These are phyloP conservation scores for Fusarium devonianum DNA, from an alignment of 2,329 filamentous ascomycete genomes.

Conservation along the genomic window DNA sequence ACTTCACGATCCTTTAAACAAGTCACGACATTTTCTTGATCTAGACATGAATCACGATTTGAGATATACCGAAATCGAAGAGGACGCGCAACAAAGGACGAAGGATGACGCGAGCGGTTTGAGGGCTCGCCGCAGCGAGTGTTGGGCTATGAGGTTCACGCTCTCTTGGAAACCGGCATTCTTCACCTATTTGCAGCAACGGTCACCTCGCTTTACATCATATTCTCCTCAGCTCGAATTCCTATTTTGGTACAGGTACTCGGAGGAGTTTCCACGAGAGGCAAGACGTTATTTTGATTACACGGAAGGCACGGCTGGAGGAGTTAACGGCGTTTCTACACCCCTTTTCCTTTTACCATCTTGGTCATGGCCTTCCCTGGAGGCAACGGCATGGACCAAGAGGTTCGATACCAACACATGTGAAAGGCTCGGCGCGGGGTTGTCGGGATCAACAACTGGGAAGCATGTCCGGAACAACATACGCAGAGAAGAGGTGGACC, in stretches of 20 bases:
- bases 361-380: constrained; percentile 38
- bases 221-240: constrained; percentile 18
- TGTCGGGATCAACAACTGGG: constrained; percentile 29
- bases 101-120: constrained; percentile 23
- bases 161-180: not conserved
- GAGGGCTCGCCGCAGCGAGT: constrained; percentile 13
- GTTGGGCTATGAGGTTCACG: not conserved
- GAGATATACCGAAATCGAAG: constrained; percentile 31
- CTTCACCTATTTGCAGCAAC: too few relatives aligned
- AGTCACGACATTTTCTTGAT: constrained; percentile 40
- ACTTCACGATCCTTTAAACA: constrained; percentile 34
- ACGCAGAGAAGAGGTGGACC: constrained; percentile 6
- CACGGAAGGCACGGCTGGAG: constrained; percentile 35
- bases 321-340: constrained; percentile 39
- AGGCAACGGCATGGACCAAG: constrained; percentile 32
- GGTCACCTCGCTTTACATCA: too few relatives aligned
- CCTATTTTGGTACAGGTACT: constrained; percentile 22
- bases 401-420: constrained; percentile 41
- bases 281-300: constrained; percentile 29
- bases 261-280: constrained; percentile 32
- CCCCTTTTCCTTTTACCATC: constrained; percentile 29
- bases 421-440: constrained; percentile 18
- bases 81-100: constrained; percentile 22
- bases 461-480: constrained; percentile 12
- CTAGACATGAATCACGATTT: constrained; percentile 35